Percentiles rank a stretch among this genome's conserved stretches.
Conservation (phyloP, 1,284 basidiomycete species). For the Tetrapyrgos nigripes region DNA sequence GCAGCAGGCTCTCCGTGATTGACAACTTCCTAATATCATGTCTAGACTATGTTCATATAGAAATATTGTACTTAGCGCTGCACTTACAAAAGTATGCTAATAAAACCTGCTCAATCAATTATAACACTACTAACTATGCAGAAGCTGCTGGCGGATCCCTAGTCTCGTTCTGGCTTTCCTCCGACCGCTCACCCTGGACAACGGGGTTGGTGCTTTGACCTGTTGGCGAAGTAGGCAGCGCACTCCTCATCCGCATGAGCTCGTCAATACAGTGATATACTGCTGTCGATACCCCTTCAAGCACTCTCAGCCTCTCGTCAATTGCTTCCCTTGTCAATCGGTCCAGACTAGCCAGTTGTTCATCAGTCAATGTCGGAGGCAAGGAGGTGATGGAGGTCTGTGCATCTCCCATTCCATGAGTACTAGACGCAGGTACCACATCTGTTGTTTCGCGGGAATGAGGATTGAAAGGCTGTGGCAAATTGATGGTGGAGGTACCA, state of each 20-base stretch:
- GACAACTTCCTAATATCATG: too few species aligned
- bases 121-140: background rate
- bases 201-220: background rate
- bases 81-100: background rate
- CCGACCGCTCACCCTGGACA: background rate
- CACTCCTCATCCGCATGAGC: conserved; percentile 74
- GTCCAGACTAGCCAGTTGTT: conserved; percentile 67
- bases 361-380: conserved; percentile 60
- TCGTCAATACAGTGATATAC: conserved; percentile 80
- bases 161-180: background rate
- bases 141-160: background rate
- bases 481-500: background rate
- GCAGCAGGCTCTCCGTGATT: too few species aligned
- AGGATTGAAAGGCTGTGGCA: background rate
- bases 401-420: background rate
- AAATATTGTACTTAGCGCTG: background rate
- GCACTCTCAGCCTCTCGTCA: conserved; percentile 78
- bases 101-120: background rate
- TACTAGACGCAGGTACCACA: background rate
- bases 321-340: conserved; percentile 77
- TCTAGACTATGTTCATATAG: too few species aligned
- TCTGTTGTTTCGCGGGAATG: background rate
- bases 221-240: conserved; percentile 52
- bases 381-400: conserved; percentile 35
- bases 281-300: conserved; percentile 76